phyloP scores from a whole-genome alignment of 1,284 basidiomycete genomes.

The Naganishia albida region DNA sequence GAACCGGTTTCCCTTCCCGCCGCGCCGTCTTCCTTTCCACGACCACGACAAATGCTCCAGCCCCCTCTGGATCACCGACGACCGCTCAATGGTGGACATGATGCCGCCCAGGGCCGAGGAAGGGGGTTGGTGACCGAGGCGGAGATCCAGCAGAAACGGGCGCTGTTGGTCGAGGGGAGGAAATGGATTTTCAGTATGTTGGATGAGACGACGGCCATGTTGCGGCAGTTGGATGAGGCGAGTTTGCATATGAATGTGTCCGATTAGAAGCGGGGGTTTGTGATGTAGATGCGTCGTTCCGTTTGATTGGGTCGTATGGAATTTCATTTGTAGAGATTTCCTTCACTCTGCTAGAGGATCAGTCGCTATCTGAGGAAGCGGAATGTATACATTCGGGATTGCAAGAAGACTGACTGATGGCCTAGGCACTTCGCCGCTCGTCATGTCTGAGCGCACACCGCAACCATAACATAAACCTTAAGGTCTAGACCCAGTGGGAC shows the following conservation, averaged over 20 bases:
- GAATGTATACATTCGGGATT: too few relatives aligned
- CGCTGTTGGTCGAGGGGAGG: slow-evolving; percentile 30
- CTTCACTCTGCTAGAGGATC: too few relatives aligned
- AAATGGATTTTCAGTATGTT: slow-evolving; percentile 33
- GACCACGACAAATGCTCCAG: not conserved
- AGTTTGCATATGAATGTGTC: slow-evolving; percentile 4
- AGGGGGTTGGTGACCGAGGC: slow-evolving; percentile 11
- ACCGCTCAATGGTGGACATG: not conserved
- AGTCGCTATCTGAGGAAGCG: too few relatives aligned
- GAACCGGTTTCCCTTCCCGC: slow-evolving; percentile 16
- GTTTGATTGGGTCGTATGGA: slow-evolving; percentile 13
- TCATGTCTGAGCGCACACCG: too few relatives aligned
- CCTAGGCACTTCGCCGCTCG: too few relatives aligned
- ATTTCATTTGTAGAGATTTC: not conserved
- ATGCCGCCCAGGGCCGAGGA: not conserved
- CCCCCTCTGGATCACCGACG: not conserved
- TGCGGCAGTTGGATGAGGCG: slow-evolving; percentile 31
- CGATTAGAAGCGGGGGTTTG: not conserved
- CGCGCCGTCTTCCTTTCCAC: not conserved
- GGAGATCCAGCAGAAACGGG: slow-evolving; percentile 28
- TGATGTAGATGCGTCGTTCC: not conserved
- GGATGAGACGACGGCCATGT: slow-evolving; percentile 31
- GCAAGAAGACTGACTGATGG: too few relatives aligned
- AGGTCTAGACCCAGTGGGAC: too few relatives aligned
- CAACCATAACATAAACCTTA: too few relatives aligned